These are phyloP conservation scores for Lachancea fermentati DNA, from an alignment of 805 yeast species.

Conservation along the genomic window DNA sequence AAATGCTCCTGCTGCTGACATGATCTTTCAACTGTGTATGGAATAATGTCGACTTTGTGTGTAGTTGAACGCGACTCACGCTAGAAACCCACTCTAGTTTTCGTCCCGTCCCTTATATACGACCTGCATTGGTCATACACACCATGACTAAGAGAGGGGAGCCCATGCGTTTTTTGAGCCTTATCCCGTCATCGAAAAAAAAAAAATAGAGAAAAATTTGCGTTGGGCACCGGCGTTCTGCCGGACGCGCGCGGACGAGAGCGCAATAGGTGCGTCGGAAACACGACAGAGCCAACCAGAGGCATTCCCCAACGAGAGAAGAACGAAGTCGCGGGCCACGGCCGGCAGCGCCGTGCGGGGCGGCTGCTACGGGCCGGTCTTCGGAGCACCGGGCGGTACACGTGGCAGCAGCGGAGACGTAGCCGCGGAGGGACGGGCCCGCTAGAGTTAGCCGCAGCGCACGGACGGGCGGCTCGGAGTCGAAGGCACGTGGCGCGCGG, in stretches of 20 bases:
- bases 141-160: neutral
- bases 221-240: neutral
- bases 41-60: neutral
- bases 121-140: neutral
- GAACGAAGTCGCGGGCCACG: neutral
- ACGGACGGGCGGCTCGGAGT: too few relatives aligned
- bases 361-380: neutral
- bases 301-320: too few relatives aligned
- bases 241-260: too few relatives aligned
- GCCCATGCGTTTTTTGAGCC: neutral
- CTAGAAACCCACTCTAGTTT: neutral
- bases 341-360: neutral
- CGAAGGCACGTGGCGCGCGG: too few relatives aligned
- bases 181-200: neutral
- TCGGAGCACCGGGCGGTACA: too few relatives aligned
- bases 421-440: neutral
- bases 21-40: neutral
- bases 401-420: too few relatives aligned
- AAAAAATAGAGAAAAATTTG: neutral
- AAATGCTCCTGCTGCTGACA: slow-evolving; percentile 35
- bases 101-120: neutral
- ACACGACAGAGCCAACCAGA: too few relatives aligned
- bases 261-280: too few relatives aligned
- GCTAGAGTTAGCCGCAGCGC: too few relatives aligned
- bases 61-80: neutral